Conservation (phyloP, 192 early-diverging fungal genomes). For the Coemansia umbellata region DNA sequence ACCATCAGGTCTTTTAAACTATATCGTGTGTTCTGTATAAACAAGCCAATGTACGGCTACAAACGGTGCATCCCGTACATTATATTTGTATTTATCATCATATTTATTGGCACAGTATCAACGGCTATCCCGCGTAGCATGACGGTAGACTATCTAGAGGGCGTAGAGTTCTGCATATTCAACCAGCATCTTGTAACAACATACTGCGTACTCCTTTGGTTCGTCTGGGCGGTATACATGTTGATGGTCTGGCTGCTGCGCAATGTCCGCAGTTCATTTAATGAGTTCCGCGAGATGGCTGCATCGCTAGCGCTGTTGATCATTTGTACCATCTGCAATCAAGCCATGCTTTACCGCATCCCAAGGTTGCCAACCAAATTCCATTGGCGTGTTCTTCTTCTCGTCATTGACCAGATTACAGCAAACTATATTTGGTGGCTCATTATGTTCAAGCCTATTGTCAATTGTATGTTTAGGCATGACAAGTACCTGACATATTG, state of each 20-base stretch:
- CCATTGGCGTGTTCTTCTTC: conserved; percentile 28
- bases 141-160: conserved; percentile 29
- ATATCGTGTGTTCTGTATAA: conserved; percentile 42
- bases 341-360: conserved; percentile 26
- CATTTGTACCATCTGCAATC: conserved; percentile 33
- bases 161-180: conserved; percentile 37
- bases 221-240: conserved; percentile 37
- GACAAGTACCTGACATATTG: conserved; percentile 38
- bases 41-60: conserved; percentile 35
- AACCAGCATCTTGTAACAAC: conserved; percentile 42
- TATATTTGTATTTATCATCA: conserved; percentile 15
- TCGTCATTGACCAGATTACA: conserved; percentile 29
- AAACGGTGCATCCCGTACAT: conserved; percentile 31
- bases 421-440: conserved; percentile 50
- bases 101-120: conserved; percentile 25
- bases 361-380: conserved; percentile 26
- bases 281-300: conserved; percentile 48
- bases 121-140: conserved; percentile 19
- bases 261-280: conserved; percentile 51
- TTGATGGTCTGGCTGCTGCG: conserved; percentile 47
- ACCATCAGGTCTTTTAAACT: conserved; percentile 44
- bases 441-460: conserved; percentile 48
- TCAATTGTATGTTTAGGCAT: conserved; percentile 42
- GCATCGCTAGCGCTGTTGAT: conserved; percentile 28
- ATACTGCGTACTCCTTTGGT: conserved; percentile 28